Evolutionary conservation across 106 monocot genomes (phyloP).

Genomic region (Vanilla planifolia): DNA sequence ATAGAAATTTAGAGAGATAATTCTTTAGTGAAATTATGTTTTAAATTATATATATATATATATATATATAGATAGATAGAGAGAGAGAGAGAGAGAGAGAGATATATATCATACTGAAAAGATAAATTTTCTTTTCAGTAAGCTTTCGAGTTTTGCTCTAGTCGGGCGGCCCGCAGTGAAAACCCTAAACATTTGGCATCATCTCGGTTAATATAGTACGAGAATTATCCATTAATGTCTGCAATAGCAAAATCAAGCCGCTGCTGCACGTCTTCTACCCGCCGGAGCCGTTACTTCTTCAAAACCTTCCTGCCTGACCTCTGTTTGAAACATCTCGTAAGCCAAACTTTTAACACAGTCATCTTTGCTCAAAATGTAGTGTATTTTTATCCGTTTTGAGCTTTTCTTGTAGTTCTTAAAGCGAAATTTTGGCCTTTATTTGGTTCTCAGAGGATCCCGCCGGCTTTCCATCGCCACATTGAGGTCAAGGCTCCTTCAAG

Average conservation of each 20-base stretch:
- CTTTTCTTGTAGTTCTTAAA: background rate
- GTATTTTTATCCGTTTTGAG: background rate
- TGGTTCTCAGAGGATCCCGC: constrained; percentile 45
- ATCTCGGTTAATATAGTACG: too few species aligned
- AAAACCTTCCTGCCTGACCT: constrained; percentile 34
- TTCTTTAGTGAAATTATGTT: too few species aligned
- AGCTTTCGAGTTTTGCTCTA: too few species aligned
- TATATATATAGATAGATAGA: too few species aligned
- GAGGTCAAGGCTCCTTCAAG: constrained; percentile 9
- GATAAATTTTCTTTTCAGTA: too few species aligned
- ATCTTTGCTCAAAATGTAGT: background rate
- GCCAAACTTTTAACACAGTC: background rate
- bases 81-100: too few species aligned
- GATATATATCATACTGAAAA: too few species aligned
- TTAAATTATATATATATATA: too few species aligned
- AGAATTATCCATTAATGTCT: too few species aligned
- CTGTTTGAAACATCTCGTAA: constrained; percentile 20
- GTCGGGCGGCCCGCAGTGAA: too few species aligned
- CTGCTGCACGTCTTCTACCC: background rate
- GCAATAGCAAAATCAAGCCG: constrained; percentile 10
- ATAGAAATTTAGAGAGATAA: too few species aligned
- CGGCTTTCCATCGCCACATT: constrained; percentile 35
- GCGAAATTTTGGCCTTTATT: constrained; percentile 3
- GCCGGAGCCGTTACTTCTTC: constrained; percentile 22
- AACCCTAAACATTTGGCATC: too few species aligned